Conservation (phyloP, 495 filamentous ascomycete species). For the Hypoxylon fuscum region DNA sequence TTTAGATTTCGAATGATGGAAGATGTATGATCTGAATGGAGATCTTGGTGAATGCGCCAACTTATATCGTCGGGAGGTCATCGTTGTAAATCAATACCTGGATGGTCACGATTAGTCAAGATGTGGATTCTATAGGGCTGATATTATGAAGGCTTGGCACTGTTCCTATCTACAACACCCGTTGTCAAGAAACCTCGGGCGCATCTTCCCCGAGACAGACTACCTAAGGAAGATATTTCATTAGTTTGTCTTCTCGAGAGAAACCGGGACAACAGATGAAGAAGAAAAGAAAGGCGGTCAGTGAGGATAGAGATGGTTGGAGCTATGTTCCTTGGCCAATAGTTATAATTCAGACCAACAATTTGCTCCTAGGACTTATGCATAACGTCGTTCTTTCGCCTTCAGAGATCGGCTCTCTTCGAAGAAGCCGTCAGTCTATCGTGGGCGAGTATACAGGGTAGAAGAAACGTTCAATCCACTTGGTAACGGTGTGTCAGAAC, state of each 20-base stretch:
- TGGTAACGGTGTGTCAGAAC: no score
- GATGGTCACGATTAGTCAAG: constrained; percentile 22
- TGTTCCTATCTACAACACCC: constrained; percentile 2
- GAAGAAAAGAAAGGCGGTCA: not conserved
- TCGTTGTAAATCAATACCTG: constrained; percentile 10
- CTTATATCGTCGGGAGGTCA: not conserved
- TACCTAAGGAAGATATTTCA: not conserved
- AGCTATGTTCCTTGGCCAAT: no score
- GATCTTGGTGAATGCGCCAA: no score
- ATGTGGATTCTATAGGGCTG: constrained; percentile 34
- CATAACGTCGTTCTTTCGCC: no score
- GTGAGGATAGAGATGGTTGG: not conserved
- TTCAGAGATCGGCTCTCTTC: no score
- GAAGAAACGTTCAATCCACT: no score
- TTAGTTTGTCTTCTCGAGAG: not conserved
- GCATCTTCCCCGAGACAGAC: not conserved
- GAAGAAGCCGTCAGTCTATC: no score
- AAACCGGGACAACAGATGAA: not conserved
- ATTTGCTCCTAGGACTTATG: no score
- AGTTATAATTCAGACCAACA: no score
- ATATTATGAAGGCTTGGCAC: constrained; percentile 25
- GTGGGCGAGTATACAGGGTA: no score
- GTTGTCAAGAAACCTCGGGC: not conserved
- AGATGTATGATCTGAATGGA: no score
- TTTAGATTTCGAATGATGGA: no score